Percentiles rank a stretch among this genome's conserved stretches.
Evolutionary conservation across 169 alveolate species (phyloP).

Genomic region (Miamiensis avidus): DNA sequence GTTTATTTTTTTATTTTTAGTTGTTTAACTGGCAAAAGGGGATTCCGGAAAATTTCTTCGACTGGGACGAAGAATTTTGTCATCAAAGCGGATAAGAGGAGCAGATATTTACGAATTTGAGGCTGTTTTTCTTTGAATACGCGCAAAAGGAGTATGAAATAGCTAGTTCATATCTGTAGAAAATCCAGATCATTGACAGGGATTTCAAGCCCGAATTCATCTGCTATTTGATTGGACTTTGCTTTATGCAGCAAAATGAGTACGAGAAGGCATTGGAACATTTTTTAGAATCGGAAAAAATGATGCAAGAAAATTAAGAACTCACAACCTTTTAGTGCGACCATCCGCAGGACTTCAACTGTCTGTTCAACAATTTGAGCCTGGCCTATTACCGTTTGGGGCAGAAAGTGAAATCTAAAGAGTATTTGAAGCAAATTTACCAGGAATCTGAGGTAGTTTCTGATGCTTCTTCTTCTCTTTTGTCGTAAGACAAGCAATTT

Average conservation of each 20-base stretch:
- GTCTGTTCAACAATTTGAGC: background rate
- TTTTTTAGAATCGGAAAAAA: too few species aligned
- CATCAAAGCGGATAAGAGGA: background rate
- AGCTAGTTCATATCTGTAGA: background rate
- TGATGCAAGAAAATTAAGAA: background rate
- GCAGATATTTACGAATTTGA: background rate
- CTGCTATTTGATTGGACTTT: background rate
- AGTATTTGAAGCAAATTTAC: background rate
- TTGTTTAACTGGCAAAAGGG: background rate
- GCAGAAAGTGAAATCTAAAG: background rate
- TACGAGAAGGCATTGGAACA: background rate
- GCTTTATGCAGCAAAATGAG: background rate
- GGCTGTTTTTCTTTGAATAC: background rate
- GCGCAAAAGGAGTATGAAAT: background rate
- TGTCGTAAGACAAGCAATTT: too few species aligned
- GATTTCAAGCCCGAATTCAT: background rate
- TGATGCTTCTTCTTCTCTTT: too few species aligned
- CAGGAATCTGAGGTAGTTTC: too few species aligned
- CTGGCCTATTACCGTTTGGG: background rate
- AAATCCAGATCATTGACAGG: background rate
- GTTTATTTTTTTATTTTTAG: background rate
- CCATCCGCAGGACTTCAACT: background rate
- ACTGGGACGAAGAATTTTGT: background rate
- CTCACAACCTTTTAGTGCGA: too few species aligned
- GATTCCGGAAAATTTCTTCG: background rate